Evolutionary conservation across 1,139 yeast species (phyloP).

Genomic region (Suhomyces atakaporum): DNA sequence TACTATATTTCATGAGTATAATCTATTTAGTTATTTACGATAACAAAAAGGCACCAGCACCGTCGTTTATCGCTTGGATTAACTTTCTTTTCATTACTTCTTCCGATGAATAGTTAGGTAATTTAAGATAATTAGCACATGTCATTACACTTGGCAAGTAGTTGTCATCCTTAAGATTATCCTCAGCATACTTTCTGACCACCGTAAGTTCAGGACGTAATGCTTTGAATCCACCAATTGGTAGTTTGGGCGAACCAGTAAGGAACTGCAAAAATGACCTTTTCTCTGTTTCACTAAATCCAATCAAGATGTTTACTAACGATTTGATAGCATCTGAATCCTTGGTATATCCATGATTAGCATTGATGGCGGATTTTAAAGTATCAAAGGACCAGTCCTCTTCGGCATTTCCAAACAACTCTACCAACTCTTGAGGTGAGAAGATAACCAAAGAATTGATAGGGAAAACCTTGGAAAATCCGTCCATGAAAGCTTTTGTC

Average conservation of each 20-base stretch:
- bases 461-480: conserved; percentile 86
- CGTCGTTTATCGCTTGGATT: conserved; percentile 76
- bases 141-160: conserved; percentile 98
- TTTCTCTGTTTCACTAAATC: conserved; percentile 55
- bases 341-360: conserved; percentile 87
- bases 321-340: conserved; percentile 67
- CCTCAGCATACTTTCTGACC: conserved; percentile 78
- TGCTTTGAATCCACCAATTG: conserved; percentile 90
- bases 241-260: conserved; percentile 92
- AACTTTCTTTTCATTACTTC: conserved; percentile 61
- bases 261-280: conserved; percentile 81
- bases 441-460: conserved; percentile 70
- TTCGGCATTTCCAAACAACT: conserved; percentile 63
- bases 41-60: conserved; percentile 83
- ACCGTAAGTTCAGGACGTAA: conserved; percentile 84
- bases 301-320: conserved; percentile 60
- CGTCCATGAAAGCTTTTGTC: conserved; percentile 69
- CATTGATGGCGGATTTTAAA: conserved; percentile 61
- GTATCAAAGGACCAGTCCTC: conserved; percentile 87
- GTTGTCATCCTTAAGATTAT: conserved; percentile 67
- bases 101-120: conserved; percentile 75
- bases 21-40: conserved; percentile 41
- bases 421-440: conserved; percentile 69
- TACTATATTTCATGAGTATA: too few relatives aligned
- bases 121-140: conserved; percentile 89